Evolutionary conservation across 202 grass and related monocot genomes (phyloP).

Genomic region (Panicum virgatum): DNA sequence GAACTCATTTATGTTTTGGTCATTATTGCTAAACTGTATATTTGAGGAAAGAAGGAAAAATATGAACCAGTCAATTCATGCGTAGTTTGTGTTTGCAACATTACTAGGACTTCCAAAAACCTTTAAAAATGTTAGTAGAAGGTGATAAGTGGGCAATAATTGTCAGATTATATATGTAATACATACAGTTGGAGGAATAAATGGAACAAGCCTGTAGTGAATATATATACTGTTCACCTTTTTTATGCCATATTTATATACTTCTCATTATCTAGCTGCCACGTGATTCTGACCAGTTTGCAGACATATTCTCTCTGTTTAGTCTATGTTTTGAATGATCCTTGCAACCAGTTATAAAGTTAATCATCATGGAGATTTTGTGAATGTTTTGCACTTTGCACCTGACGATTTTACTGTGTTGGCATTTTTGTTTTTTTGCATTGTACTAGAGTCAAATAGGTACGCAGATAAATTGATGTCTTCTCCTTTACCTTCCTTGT

Average conservation of each 20-base stretch:
- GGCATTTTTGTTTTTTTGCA: neutral
- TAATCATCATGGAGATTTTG: neutral
- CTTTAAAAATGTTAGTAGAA: neutral
- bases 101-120: neutral
- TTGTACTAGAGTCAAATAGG: neutral
- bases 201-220: neutral
- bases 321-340: neutral
- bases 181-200: neutral
- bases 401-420: neutral
- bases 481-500: constrained; percentile 5
- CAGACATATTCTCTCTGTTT: neutral
- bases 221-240: neutral
- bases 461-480: neutral
- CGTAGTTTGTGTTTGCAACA: neutral
- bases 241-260: neutral
- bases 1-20: neutral
- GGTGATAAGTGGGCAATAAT: neutral
- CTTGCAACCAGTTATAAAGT: neutral
- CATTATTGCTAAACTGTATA: neutral
- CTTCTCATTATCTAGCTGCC: neutral
- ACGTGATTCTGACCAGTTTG: neutral
- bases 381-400: neutral
- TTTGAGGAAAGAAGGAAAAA: neutral
- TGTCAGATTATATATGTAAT: neutral
- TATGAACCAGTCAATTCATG: neutral